Base-by-base conservation (phyloP, 2,329 filamentous ascomycete genomes). In the Taxawa tesnikishii region DNA sequence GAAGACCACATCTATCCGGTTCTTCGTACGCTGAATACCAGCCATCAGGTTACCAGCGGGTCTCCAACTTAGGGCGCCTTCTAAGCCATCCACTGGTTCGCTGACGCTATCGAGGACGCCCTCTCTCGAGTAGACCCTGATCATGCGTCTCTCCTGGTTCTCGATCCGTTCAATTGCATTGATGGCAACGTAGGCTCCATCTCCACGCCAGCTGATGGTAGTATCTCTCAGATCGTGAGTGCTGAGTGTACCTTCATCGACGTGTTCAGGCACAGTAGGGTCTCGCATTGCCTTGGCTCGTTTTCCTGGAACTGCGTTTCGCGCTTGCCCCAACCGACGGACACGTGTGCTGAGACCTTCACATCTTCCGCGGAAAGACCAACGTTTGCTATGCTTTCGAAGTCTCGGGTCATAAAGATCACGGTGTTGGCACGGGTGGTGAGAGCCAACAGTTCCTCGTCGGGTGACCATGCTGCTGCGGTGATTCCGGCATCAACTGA, bases 291-390 rank as follows among this genome's bases (percentile, higher is more conserved):
- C 85, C 59, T 75, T 78, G 36, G 87, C 88, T 40, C 87, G 75
- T 48, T 83, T 84, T 31, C 90, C 90, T 94, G 83, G 55, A 98
- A 98, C 54, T 98, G 90, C 0, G 90, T 98, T 59, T 98, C 90
- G 52, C 82, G 84, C 63, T 96, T 96, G 38, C 90, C 90, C 90
- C 90, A 98, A 43, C 24, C 53, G 43, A 32, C 52, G 92, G 19
- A 54, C 36, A 94, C 90, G 62, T 94, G 87, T 54, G 79, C 90
- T 15, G 81, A 96, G n/a, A 75, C 73, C 45, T 80, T 80, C 41
- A 93, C 70, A 56, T 93, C 88, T 27, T 87, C 83, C 0, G 65
- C 53, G 0, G 71, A 73, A 54, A 96, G 75, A 19, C 67, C 62
- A 32, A 82, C 68, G 55, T 87, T 81, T 19, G 80, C 73, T 26